Base-by-base conservation (phyloP, 345 rosid genomes). In the Hirschfeldia incana region DNA sequence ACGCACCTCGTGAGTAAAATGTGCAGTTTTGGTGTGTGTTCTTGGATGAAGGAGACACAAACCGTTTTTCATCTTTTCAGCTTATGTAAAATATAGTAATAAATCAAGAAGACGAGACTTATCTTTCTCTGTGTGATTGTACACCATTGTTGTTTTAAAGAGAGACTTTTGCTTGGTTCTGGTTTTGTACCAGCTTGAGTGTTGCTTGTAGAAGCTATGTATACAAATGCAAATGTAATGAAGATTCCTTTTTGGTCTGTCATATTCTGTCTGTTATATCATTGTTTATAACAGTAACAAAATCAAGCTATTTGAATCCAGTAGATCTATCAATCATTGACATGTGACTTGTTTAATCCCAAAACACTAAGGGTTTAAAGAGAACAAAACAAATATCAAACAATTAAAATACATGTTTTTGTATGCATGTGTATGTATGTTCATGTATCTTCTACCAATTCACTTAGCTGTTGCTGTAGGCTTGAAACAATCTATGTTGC, bases 401-500 rank as follows among this genome's bases (percentile, higher is more conserved):
- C 74, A 26, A 42, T 9, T 39, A 72, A 36, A 78, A 42, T 78
- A 66, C 46, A 65, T 65, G 81, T 37, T 69, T 69, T 64, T 70
- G 46, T 46, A 57, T 58, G 32, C 73, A 59, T 60, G 58, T 67
- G 63, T 21, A 28, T 57, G 51, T 44, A 3, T 39, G 66, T 65
- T 44, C 39, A 78, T 67, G 72, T 26, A 32, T 65, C 53, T 26
- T 69, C 73, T 63, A 15, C 8, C 30, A 46, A n/a, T 30, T 73
- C 36, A 75, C 60, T 75, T 75, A 32, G 88, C 81, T 37, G 97
- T 82, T 34, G 89, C 80, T 0, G 93, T 88, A 27, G 97, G 91
- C 90, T 77, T 90, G 86, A 94, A 94, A 83, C 98, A 94, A 86
- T 86, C 92, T 55, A 94, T 91, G 81, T 92, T 92, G 93, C 97